Evolutionary conservation across 257 asterid genomes (phyloP).

Genomic region (Buddleja alternifolia): DNA sequence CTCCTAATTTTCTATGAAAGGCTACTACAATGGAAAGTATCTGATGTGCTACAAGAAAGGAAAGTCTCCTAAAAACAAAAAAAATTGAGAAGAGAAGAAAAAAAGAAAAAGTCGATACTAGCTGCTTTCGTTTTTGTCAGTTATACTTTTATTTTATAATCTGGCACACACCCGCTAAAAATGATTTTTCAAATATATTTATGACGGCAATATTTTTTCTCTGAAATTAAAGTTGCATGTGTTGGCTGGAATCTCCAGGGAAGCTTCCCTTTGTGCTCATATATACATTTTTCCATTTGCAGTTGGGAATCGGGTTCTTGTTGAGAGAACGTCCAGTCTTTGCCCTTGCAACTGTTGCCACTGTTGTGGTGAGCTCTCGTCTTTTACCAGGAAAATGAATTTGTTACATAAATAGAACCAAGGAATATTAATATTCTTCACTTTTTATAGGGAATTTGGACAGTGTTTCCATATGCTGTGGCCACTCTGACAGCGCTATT

Average conservation of each 20-base stretch:
- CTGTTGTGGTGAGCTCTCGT: conserved; percentile 61
- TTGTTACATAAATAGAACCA: background rate
- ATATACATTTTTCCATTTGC: conserved; percentile 20
- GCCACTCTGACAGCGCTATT: conserved; percentile 72
- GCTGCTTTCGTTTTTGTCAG: background rate
- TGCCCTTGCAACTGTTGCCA: conserved; percentile 85
- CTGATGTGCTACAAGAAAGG: too few species aligned
- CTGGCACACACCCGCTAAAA: background rate
- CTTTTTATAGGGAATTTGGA: conserved; percentile 78
- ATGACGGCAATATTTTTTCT: background rate
- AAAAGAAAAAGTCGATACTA: too few species aligned
- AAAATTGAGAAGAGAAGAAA: too few species aligned
- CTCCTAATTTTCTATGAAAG: background rate
- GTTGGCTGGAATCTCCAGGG: conserved; percentile 12
- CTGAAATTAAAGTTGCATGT: conserved; percentile 8
- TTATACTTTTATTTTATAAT: background rate
- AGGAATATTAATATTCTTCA: conserved; percentile 17
- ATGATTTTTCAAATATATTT: background rate
- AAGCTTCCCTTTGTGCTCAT: conserved; percentile 21
- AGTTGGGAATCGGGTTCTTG: conserved; percentile 81
- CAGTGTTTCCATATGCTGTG: conserved; percentile 69
- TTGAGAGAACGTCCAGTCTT: conserved; percentile 78
- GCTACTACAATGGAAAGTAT: too few species aligned
- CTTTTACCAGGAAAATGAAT: conserved; percentile 16
- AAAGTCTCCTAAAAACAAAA: too few species aligned